phyloP scores from a whole-genome alignment of 305 asterid species.

The Vinca major region DNA sequence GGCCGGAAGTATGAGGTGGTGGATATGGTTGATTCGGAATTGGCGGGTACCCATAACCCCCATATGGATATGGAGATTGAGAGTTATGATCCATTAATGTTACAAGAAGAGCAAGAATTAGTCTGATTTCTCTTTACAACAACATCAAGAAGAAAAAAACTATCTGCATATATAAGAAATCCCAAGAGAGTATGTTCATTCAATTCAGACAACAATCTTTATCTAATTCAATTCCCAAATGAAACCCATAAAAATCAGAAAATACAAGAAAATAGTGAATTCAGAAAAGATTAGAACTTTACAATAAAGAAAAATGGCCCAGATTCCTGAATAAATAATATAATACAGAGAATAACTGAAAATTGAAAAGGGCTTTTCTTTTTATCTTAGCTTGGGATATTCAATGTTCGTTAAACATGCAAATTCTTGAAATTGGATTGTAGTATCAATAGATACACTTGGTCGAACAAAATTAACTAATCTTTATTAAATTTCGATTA shows the following conservation, averaged over 20 bases:
- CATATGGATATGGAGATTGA: conserved; percentile 46
- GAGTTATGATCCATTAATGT: conserved; percentile 44
- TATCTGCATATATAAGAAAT: conserved; percentile 9
- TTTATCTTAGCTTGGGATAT: neutral
- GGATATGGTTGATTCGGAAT: conserved; percentile 48
- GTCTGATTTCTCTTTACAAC: conserved; percentile 10
- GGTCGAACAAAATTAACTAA: no score
- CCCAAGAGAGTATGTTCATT: conserved; percentile 1
- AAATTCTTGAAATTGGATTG: neutral
- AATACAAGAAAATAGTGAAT: neutral
- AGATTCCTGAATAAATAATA: neutral
- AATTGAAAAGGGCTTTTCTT: neutral
- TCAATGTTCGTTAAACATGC: neutral
- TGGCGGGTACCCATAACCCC: conserved; percentile 50
- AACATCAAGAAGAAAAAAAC: conserved; percentile 8
- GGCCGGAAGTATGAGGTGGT: conserved; percentile 25
- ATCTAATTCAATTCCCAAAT: conserved; percentile 7
- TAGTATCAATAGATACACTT: no score
- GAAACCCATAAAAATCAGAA: neutral
- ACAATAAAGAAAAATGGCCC: conserved; percentile 8
- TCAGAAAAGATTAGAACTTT: conserved; percentile 11
- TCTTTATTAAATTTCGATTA: no score
- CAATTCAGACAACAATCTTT: conserved; percentile 7
- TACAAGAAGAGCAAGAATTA: conserved; percentile 5
- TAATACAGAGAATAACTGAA: conserved; percentile 10